Evolutionary conservation across 805 yeast genomes (phyloP).

Genomic region (Candida berthetii): DNA sequence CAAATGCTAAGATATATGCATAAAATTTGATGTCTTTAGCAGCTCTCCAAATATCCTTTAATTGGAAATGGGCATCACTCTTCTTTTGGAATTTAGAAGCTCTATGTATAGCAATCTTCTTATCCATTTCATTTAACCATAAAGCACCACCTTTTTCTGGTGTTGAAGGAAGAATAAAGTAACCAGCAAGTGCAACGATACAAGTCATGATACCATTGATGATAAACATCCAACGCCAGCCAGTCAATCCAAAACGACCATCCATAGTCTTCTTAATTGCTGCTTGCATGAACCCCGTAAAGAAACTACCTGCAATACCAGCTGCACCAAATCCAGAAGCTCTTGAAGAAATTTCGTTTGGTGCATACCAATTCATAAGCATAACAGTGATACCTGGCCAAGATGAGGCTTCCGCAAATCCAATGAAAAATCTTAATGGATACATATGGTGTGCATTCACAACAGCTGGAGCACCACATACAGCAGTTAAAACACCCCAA

Average conservation of each 20-base stretch:
- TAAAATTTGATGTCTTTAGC: slow-evolving; percentile 3
- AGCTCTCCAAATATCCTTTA: slow-evolving; percentile 1
- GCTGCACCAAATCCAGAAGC: slow-evolving; percentile 62
- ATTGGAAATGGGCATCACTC: slow-evolving; percentile 1
- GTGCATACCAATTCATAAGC: slow-evolving; percentile 54
- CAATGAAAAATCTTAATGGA: slow-evolving; percentile 59
- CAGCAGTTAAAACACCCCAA: slow-evolving; percentile 62
- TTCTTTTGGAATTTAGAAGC: slow-evolving; percentile 2
- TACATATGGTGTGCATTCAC: slow-evolving; percentile 41
- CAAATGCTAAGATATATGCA: slow-evolving; percentile 1
- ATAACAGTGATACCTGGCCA: slow-evolving; percentile 55
- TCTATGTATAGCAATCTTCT: slow-evolving; percentile 36
- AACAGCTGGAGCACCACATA: slow-evolving; percentile 34
- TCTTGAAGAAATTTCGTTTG: slow-evolving; percentile 53
- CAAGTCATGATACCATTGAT: slow-evolving; percentile 59
- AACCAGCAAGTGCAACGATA: slow-evolving; percentile 49
- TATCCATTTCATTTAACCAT: slow-evolving; percentile 48
- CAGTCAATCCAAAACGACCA: slow-evolving; percentile 37
- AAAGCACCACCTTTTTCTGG: slow-evolving; percentile 48
- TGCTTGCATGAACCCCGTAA: slow-evolving; percentile 48
- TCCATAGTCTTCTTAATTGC: slow-evolving; percentile 33
- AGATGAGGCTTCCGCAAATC: slow-evolving; percentile 59
- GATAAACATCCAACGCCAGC: slow-evolving; percentile 64
- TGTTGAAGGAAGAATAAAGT: slow-evolving; percentile 56
- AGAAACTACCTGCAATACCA: slow-evolving; percentile 36